Evolutionary conservation across 2,329 filamentous ascomycete species (phyloP), one percentile per base, ranked within the genome.

Genomic region (Mollisia scopiformis): DNA sequence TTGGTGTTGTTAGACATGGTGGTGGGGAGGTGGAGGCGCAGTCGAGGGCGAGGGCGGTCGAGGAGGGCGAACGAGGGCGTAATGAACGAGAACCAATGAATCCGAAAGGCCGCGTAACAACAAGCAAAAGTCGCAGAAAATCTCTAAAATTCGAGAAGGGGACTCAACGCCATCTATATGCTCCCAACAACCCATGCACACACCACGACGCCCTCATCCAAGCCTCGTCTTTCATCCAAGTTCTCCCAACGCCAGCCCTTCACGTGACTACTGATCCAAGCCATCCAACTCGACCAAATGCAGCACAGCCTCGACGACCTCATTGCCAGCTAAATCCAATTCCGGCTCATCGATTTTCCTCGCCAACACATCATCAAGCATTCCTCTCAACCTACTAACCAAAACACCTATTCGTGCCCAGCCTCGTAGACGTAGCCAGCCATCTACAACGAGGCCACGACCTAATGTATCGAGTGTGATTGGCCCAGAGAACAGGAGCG

Each of bases 361-460:
- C 59, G 90, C 90, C 70, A 99, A 84, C 63, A 96, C 82, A 66
- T 89, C 86, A 78, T 99, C 95, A 57, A 99, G 82, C 88, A 98
- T 91, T 59, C 88, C 87, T 64, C 95, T 84, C 67, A 99, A 76
- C 64, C 94, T 82, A 49, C 89, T 91, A 2, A 97, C 89, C 67
- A 99, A 76, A 13, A 98, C 94, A 30, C 94, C 95, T 65, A 99
- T 95, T 50, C 95, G 85, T 1, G 95, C 94, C 95, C 95, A 99
- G 0, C 95, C 95, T 25, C 92, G 84, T 31, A 99, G 78, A 35
- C 85, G 75, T 33, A 98, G 80, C 95, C 94, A 98, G 55, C 92
- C 93, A 76, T 98, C 95, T 3, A 99, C 91, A 2, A 97, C 80
- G 19, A 99, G 78, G 0, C 95, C 95, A 23, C 93, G 82, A 6